Evolutionary conservation across 208 protist genomes (phyloP).

Genomic region (Trypanosoma congolense): DNA sequence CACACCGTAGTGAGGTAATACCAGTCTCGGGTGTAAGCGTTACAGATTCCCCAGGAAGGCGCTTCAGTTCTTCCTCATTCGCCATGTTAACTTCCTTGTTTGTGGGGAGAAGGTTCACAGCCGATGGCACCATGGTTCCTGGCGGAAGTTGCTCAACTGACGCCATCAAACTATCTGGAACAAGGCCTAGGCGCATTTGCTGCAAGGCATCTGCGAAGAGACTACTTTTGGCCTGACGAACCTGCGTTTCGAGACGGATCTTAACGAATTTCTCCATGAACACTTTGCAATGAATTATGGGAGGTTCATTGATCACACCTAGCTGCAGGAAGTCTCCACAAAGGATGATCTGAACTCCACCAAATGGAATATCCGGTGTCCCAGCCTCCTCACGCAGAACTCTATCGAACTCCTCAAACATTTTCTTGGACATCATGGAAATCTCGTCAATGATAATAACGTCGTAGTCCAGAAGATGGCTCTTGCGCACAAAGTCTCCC

Average conservation of each 20-base stretch:
- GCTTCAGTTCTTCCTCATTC: slow-evolving; percentile 65
- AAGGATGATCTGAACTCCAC: slow-evolving; percentile 90
- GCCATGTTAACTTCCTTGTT: slow-evolving; percentile 84
- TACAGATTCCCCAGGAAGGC: slow-evolving; percentile 64
- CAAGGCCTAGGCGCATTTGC: slow-evolving; percentile 66
- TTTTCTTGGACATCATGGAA: slow-evolving; percentile 79
- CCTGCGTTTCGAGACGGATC: slow-evolving; percentile 66
- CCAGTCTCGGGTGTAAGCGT: slow-evolving; percentile 69
- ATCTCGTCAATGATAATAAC: slow-evolving; percentile 92
- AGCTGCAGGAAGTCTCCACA: slow-evolving; percentile 93
- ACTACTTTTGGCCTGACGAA: slow-evolving; percentile 54
- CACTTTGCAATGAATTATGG: slow-evolving; percentile 56
- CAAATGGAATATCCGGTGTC: slow-evolving; percentile 84
- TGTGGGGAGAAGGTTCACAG: slow-evolving; percentile 80
- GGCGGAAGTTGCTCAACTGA: slow-evolving; percentile 75
- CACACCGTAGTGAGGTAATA: slow-evolving; percentile 75
- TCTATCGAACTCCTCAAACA: slow-evolving; percentile 88
- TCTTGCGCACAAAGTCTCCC: slow-evolving; percentile 77
- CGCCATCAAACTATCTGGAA: slow-evolving; percentile 47
- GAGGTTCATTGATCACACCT: slow-evolving; percentile 79
- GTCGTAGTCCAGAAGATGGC: slow-evolving; percentile 74
- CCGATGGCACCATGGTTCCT: slow-evolving; percentile 77
- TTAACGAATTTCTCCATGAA: slow-evolving; percentile 79
- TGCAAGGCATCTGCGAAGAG: slow-evolving; percentile 71
- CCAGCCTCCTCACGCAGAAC: slow-evolving; percentile 76